Percentiles rank a stretch among this genome's conserved stretches.
phyloP scores from a whole-genome alignment of 768 basidiomycete species.

The Boletellus ananas region DNA sequence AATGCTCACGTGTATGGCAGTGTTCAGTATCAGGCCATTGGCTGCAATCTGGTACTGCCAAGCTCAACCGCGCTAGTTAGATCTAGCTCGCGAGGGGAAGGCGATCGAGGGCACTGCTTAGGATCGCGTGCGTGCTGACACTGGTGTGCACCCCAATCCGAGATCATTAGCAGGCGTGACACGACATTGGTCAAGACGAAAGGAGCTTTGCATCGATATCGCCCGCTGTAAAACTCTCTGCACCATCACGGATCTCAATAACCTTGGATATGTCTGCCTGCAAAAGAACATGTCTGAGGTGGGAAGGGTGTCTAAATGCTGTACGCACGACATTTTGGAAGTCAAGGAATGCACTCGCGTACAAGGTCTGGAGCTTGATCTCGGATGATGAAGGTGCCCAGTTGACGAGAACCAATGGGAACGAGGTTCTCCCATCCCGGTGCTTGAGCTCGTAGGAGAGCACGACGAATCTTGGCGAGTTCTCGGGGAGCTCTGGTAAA shows the following conservation, averaged over 20 bases:
- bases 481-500: conserved; percentile 75
- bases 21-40: conserved; percentile 29
- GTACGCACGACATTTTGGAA: conserved; percentile 73
- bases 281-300: conserved; percentile 4
- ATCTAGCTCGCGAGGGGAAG: conserved; percentile 1
- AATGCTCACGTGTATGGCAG: conserved; percentile 21
- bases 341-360: conserved; percentile 75
- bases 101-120: background rate
- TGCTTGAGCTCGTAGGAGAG: conserved; percentile 81
- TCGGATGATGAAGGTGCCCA: conserved; percentile 82
- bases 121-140: background rate
- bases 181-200: conserved; percentile 5
- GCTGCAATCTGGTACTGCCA: background rate
- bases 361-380: conserved; percentile 70
- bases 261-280: conserved; percentile 78
- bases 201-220: conserved; percentile 59
- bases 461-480: conserved; percentile 80
- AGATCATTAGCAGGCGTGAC: background rate
- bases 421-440: conserved; percentile 77
- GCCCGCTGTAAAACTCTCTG: conserved; percentile 75
- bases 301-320: background rate
- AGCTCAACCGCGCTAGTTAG: too few species aligned
- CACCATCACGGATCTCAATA: conserved; percentile 77
- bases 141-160: background rate
- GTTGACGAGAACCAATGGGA: conserved; percentile 82